phyloP scores from a whole-genome alignment of 129 eudicot species.

The Flaveria brownii region DNA sequence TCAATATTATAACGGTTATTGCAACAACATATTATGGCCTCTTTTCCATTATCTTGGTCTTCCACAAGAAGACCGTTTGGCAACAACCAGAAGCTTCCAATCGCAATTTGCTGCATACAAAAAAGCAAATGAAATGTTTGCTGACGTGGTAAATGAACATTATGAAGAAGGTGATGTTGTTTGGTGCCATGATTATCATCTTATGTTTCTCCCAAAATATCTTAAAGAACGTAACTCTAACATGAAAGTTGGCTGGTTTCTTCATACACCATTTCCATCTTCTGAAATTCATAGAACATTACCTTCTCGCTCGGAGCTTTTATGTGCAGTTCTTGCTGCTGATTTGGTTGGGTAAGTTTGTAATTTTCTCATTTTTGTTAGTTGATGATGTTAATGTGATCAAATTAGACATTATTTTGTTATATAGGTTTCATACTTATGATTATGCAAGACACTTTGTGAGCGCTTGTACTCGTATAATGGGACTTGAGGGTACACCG shows the following conservation, averaged over 20 bases:
- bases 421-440: conserved; percentile 82
- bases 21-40: conserved; percentile 97
- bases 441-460: conserved; percentile 98
- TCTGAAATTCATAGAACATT: conserved; percentile 85
- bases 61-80: conserved; percentile 94
- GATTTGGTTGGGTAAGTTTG: conserved; percentile 77
- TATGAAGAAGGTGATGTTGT: conserved; percentile 89
- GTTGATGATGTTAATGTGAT: background rate
- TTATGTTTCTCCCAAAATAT: conserved; percentile 87
- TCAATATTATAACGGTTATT: conserved; percentile 90
- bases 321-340: conserved; percentile 81
- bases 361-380: conserved; percentile 14
- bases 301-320: conserved; percentile 78
- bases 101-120: conserved; percentile 88
- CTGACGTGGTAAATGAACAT: conserved; percentile 74
- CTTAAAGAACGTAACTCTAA: conserved; percentile 58
- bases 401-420: conserved; percentile 8
- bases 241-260: conserved; percentile 98
- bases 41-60: conserved; percentile 92
- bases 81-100: conserved; percentile 89
- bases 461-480: conserved; percentile 93
- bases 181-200: conserved; percentile 96
- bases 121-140: conserved; percentile 89
- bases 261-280: conserved; percentile 89
- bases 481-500: conserved; percentile 97